Evolutionary conservation across 805 yeast genomes (phyloP).

Genomic region (Phaffomyces antillensis): DNA sequence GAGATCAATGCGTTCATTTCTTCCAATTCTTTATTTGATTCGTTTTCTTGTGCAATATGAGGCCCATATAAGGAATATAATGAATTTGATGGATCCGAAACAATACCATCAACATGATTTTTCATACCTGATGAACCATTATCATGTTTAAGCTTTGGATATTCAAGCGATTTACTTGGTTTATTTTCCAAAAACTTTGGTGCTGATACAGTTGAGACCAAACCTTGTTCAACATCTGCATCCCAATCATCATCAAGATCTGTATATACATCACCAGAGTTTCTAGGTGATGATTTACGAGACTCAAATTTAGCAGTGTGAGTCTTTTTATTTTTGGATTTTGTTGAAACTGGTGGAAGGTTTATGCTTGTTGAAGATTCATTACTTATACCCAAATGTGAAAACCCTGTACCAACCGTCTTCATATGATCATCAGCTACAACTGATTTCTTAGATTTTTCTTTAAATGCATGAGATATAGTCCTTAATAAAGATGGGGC

Average conservation of each 20-base stretch:
- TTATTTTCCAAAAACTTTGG: slow-evolving; percentile 26
- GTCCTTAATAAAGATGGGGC: slow-evolving; percentile 26
- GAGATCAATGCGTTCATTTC: slow-evolving; percentile 53
- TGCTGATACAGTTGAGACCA: slow-evolving; percentile 19
- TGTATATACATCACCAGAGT: slow-evolving; percentile 35
- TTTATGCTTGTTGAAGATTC: slow-evolving; percentile 12
- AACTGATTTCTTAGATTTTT: slow-evolving; percentile 21
- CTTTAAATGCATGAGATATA: slow-evolving; percentile 22
- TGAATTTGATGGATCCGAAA: slow-evolving; percentile 26
- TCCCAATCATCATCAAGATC: slow-evolving; percentile 94
- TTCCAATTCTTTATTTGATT: slow-evolving; percentile 39
- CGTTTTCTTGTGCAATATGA: slow-evolving; percentile 30
- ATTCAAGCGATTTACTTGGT: slow-evolving; percentile 15
- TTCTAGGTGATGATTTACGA: slow-evolving; percentile 18
- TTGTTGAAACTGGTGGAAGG: slow-evolving; percentile 8
- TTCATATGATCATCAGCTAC: slow-evolving; percentile 29
- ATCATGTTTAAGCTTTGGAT: slow-evolving; percentile 20
- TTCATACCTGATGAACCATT: slow-evolving; percentile 12
- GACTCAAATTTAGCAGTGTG: slow-evolving; percentile 5
- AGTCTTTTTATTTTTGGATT: slow-evolving; percentile 1
- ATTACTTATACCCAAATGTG: slow-evolving; percentile 40
- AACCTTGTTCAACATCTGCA: slow-evolving; percentile 51
- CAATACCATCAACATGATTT: slow-evolving; percentile 17
- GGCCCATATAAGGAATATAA: slow-evolving; percentile 37
- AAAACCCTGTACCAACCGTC: slow-evolving; percentile 49